phyloP scores from a whole-genome alignment of 1,284 basidiomycete species.

The Gymnopus androsaceus region DNA sequence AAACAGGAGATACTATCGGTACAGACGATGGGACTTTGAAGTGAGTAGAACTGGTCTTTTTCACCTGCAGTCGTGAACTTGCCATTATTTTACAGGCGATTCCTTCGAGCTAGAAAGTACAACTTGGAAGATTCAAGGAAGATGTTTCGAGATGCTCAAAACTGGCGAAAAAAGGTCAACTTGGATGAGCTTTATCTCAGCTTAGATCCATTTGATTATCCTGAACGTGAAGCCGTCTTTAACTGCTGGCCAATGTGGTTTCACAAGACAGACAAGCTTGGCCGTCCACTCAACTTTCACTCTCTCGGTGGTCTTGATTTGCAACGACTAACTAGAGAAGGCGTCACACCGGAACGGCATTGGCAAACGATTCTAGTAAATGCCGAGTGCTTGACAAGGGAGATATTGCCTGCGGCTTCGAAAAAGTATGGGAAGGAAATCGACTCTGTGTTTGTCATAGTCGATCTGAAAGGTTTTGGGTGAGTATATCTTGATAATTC shows the following conservation, averaged over 20 bases:
- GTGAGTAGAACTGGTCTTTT: constrained; percentile 37
- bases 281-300: constrained; percentile 69
- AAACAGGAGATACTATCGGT: constrained; percentile 64
- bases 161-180: constrained; percentile 55
- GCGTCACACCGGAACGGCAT: constrained; percentile 59
- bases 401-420: constrained; percentile 66
- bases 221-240: constrained; percentile 65
- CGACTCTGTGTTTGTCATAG: constrained; percentile 58
- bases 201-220: constrained; percentile 64
- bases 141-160: constrained; percentile 44
- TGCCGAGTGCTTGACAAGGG: constrained; percentile 59
- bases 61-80: constrained; percentile 2
- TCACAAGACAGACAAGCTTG: constrained; percentile 66
- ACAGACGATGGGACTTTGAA: constrained; percentile 64
- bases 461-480: constrained; percentile 71
- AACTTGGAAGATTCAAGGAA: constrained; percentile 44
- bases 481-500: constrained; percentile 27
- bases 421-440: constrained; percentile 52
- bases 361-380: constrained; percentile 66
- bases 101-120: constrained; percentile 65
- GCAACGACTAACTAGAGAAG: constrained; percentile 56
- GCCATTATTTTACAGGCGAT: constrained; percentile 47
- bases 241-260: constrained; percentile 70
- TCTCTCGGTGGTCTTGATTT: constrained; percentile 62
- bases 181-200: constrained; percentile 52